Evolutionary conservation across 495 filamentous ascomycete species (phyloP), one percentile per base, ranked within the genome.

Genomic region (Aspergillus carlsbadensis): DNA sequence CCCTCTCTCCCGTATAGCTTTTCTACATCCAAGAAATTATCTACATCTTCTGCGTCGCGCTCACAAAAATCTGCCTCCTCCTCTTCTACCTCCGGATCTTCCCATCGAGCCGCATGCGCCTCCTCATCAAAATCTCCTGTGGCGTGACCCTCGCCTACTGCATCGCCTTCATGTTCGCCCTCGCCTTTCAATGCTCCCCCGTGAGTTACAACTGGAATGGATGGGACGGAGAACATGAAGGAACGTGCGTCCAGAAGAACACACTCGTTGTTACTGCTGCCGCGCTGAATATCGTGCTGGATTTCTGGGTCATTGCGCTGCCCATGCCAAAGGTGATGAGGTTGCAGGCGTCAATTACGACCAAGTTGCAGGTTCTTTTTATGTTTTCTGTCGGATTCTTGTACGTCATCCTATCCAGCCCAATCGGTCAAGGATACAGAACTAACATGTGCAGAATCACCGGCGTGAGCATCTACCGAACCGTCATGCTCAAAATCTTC

Each of bases 221-320:
- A 10, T 26, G 52, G 43, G 40, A 33, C 35, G 26, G 20, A 13
- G 47, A 52, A 18, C 55, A 58, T 45, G 15, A 17, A 3, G 39
- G 39, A n/a, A 41, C 15, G n/a, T 41, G 39, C 39, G 20, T 17
- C 1, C 15, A 41, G n/a, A 17, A 17, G n/a, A 41, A 41, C 15
- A 20, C 39, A 15, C 15, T 20, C 6, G 39, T 41, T 8, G 15
- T 15, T 6, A 20, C 39, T 15, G 20, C 20, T 15, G 39, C 39
- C 8, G 39, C n/a, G n/a, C 20, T 20, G n/a, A 41, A 41, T 17
- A 41, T 20, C 3, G 15, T 41, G 13, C 15, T 41, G 3, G 39
- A 41, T 41, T 8, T 18, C 20, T 20, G 15, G 39, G 20, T 41
- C 15, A 41, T 41, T 41, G 39, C 39, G 11, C 39, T 41, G 15